Conservation (phyloP, 2,329 filamentous ascomycete genomes). For the Sphaerulina musiva region DNA sequence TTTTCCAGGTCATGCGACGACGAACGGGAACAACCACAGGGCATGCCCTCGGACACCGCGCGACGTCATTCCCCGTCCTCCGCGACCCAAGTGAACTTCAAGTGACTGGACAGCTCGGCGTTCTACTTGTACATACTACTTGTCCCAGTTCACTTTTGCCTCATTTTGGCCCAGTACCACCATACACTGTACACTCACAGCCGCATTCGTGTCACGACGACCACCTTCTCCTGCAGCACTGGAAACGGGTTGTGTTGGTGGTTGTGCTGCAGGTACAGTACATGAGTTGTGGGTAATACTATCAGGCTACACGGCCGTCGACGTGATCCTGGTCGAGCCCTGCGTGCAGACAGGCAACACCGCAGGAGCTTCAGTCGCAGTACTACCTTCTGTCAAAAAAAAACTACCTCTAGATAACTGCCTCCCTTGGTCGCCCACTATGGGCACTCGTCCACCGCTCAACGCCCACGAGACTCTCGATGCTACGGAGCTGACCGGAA, state of each 20-base stretch:
- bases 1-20: too few species aligned
- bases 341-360: not conserved
- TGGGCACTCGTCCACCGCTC: not conserved
- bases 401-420: too few species aligned
- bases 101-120: too few species aligned
- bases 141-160: too few species aligned
- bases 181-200: too few species aligned
- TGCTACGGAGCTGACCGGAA: conserved; percentile 21
- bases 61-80: too few species aligned
- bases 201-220: not conserved
- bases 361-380: not conserved
- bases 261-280: conserved; percentile 7
- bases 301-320: not conserved
- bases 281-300: not conserved
- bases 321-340: not conserved
- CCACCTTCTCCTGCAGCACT: not conserved
- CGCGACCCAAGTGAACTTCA: too few species aligned
- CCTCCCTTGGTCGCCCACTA: not conserved
- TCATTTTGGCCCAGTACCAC: too few species aligned
- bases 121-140: too few species aligned
- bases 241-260: not conserved
- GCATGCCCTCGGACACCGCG: too few species aligned
- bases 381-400: not conserved
- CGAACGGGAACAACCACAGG: too few species aligned
- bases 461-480: conserved; percentile 20